A percentile compares a stretch with the other conserved stretches of the same genome.
These are phyloP conservation scores for Hibiscus trionum DNA, from an alignment of 345 rosid species.

Conservation along the genomic window DNA sequence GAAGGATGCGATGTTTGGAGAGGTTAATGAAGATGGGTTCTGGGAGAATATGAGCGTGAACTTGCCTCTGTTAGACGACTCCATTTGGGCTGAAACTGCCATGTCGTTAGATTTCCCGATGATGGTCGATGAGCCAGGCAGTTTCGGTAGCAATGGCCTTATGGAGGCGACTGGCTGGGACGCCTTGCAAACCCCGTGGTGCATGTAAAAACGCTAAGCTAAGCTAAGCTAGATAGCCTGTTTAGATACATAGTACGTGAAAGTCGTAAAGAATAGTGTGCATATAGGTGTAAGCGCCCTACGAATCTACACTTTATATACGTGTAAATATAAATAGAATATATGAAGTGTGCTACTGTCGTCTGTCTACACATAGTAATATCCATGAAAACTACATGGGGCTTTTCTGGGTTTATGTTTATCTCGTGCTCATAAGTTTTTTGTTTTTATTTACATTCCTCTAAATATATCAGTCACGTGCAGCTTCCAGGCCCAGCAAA, in stretches of 20 bases:
- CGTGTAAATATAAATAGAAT: background rate
- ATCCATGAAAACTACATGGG: background rate
- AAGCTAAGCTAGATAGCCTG: background rate
- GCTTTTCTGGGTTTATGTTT: no score
- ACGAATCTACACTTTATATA: background rate
- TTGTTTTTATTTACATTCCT: background rate
- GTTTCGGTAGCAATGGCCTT: slow-evolving; percentile 24
- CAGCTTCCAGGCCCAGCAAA: no score
- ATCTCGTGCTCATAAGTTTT: background rate
- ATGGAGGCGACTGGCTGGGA: slow-evolving; percentile 47
- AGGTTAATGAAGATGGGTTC: slow-evolving; percentile 22
- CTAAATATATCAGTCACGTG: no score
- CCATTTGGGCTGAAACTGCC: slow-evolving; percentile 87
- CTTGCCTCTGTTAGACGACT: slow-evolving; percentile 55
- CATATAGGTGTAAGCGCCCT: background rate
- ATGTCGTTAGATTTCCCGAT: slow-evolving; percentile 67
- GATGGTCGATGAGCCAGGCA: slow-evolving; percentile 28
- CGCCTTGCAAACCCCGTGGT: slow-evolving; percentile 52
- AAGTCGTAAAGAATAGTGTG: background rate
- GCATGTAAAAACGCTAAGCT: slow-evolving; percentile 21
- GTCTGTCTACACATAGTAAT: background rate
- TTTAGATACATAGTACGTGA: background rate
- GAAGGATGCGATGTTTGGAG: slow-evolving; percentile 1
- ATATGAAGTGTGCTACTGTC: background rate
- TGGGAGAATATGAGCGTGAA: slow-evolving; percentile 51